A percentile compares a stretch with the other conserved stretches of the same genome.
These are phyloP conservation scores for Chlorella sp. DNA, from an alignment of 139 green algal species.

Conservation along the genomic window DNA sequence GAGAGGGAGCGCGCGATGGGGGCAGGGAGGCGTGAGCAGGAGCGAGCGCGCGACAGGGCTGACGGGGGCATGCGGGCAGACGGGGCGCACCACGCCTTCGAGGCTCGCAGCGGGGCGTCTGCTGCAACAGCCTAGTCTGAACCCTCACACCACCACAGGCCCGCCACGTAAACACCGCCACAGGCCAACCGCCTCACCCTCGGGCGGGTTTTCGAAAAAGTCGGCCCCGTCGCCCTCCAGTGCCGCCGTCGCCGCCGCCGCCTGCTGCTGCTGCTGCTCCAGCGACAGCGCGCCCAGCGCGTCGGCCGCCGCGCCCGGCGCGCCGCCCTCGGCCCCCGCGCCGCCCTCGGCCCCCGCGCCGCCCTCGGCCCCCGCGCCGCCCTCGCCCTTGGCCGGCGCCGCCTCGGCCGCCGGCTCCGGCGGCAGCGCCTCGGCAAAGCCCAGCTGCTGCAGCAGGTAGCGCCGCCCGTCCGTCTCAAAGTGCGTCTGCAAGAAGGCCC, in stretches of 20 bases:
- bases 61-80: background rate
- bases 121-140: too few species aligned
- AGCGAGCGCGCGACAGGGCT: background rate
- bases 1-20: too few species aligned
- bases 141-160: too few species aligned
- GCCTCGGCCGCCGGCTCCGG: conserved; percentile 28
- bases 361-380: background rate
- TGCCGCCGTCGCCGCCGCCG: background rate
- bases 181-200: background rate
- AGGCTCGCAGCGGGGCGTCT: too few species aligned
- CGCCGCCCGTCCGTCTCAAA: conserved; percentile 86
- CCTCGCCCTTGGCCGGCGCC: background rate
- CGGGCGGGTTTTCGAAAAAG: conserved; percentile 45
- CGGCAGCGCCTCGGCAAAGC: conserved; percentile 75
- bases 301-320: conserved; percentile 14
- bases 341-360: background rate
- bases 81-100: background rate
- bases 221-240: conserved; percentile 38
- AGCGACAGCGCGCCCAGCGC: conserved; percentile 28
- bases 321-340: conserved; percentile 15
- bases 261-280: conserved; percentile 8
- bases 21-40: background rate
- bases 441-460: conserved; percentile 82
- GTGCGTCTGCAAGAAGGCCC: conserved; percentile 89
- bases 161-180: too few species aligned